A percentile compares a stretch with the other conserved stretches of the same genome.
phyloP scores from a whole-genome alignment of 257 asterid species.

The Penstemon davidsonii region DNA sequence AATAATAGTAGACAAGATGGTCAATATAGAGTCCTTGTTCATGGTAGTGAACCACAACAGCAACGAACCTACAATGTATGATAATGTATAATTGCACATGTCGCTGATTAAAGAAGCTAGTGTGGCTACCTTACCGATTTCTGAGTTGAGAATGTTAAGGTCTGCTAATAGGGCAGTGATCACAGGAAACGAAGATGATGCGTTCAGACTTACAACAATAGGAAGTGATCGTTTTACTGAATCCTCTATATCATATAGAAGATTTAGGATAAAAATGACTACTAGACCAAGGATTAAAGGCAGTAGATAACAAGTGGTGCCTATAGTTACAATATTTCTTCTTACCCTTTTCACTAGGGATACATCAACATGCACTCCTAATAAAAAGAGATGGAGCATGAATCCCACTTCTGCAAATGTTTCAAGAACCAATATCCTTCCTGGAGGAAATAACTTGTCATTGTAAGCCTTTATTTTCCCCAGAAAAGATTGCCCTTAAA shows the following conservation, averaged over 20 bases:
- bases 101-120: constrained; percentile 47
- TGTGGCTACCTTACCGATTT: constrained; percentile 60
- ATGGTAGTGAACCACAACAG: constrained; percentile 8
- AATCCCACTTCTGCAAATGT: constrained; percentile 53
- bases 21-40: background rate
- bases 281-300: constrained; percentile 38
- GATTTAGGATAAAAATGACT: constrained; percentile 20
- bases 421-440: constrained; percentile 45
- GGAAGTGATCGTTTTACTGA: constrained; percentile 23
- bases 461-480: constrained; percentile 18
- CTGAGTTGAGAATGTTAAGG: constrained; percentile 63
- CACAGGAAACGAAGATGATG: constrained; percentile 57
- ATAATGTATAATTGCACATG: constrained; percentile 32
- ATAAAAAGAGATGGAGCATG: constrained; percentile 53
- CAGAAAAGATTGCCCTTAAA: constrained; percentile 48
- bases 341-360: constrained; percentile 31
- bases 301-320: constrained; percentile 34
- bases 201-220: constrained; percentile 30
- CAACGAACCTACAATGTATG: constrained; percentile 11
- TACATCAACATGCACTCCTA: constrained; percentile 55
- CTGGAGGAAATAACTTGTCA: constrained; percentile 38
- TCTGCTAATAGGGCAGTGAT: constrained; percentile 49
- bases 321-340: constrained; percentile 43
- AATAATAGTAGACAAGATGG: background rate
- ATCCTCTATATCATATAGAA: constrained; percentile 17